A percentile compares a stretch with the other conserved stretches of the same genome.
phyloP scores from a whole-genome alignment of 1,284 basidiomycete genomes.

The Acaromyces ingoldii region DNA sequence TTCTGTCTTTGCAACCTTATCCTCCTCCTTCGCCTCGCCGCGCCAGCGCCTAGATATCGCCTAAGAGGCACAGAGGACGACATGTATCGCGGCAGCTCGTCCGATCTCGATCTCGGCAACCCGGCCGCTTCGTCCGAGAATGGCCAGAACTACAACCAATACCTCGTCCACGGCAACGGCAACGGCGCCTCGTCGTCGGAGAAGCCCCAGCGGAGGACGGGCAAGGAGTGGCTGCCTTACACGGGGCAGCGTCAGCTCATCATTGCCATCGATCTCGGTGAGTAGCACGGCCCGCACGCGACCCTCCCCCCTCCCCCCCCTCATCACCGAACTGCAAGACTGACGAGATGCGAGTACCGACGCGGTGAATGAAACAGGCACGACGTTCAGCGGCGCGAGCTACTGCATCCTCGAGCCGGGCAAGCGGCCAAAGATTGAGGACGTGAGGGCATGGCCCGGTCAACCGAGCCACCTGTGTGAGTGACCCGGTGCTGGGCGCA shows the following conservation, averaged over 20 bases:
- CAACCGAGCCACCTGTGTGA: conserved; percentile 11
- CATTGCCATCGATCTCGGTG: conserved; percentile 13
- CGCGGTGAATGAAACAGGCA: conserved; percentile 1
- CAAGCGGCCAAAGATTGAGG: conserved; percentile 14
- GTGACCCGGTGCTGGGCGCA: neutral
- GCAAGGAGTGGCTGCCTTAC: conserved; percentile 14
- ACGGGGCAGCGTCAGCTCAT: conserved; percentile 13
- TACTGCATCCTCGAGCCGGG: conserved; percentile 16
- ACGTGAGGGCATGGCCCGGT: conserved; percentile 12
- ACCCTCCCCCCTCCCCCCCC: neutral
- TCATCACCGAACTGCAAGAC: neutral
- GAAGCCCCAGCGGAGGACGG: conserved; percentile 5
- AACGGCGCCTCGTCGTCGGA: neutral
- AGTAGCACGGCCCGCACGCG: neutral
- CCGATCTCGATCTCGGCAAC: no score
- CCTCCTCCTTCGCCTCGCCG: no score
- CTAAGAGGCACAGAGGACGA: no score
- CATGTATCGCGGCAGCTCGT: no score
- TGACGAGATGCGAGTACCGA: neutral
- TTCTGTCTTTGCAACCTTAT: no score
- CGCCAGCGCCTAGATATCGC: no score
- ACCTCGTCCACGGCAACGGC: conserved; percentile 7
- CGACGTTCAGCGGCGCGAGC: conserved; percentile 12
- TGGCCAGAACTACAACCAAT: conserved; percentile 13
- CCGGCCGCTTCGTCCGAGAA: no score